phyloP scores from a whole-genome alignment of 768 basidiomycete species.

The Russula sp. region DNA sequence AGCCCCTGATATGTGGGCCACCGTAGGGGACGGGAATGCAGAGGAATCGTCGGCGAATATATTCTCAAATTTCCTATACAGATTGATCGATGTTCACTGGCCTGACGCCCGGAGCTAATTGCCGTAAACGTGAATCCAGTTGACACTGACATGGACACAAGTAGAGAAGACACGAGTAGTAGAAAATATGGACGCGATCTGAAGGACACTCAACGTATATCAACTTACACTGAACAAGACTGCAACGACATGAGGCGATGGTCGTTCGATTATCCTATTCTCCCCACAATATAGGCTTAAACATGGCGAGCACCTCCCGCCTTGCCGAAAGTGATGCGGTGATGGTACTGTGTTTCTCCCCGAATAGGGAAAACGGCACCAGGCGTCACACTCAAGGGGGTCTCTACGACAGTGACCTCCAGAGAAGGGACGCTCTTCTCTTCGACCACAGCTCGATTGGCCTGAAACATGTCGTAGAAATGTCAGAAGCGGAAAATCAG shows the following conservation, averaged over 20 bases:
- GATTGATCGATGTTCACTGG: no score
- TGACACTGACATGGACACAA: no score
- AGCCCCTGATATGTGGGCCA: no score
- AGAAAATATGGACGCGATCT: no score
- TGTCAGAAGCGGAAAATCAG: not conserved
- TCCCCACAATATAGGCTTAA: not conserved
- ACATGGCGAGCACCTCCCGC: slow-evolving; percentile 3
- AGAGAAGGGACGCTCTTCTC: slow-evolving; percentile 5
- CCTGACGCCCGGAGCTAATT: no score
- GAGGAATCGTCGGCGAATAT: no score
- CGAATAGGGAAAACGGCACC: slow-evolving; percentile 9
- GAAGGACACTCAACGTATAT: not conserved
- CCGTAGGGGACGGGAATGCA: no score
- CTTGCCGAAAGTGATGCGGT: slow-evolving; percentile 13
- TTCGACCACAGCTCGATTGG: not conserved
- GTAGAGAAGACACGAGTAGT: no score
- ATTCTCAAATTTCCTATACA: no score
- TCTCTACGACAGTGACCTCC: slow-evolving; percentile 13
- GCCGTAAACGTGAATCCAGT: no score
- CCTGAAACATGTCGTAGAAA: not conserved
- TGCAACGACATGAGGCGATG: not conserved
- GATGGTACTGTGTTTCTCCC: slow-evolving; percentile 5
- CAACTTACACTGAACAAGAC: not conserved
- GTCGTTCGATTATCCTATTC: not conserved
- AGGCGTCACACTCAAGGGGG: slow-evolving; percentile 1